phyloP scores from a whole-genome alignment of 306 rosid species.

The Senna tora region DNA sequence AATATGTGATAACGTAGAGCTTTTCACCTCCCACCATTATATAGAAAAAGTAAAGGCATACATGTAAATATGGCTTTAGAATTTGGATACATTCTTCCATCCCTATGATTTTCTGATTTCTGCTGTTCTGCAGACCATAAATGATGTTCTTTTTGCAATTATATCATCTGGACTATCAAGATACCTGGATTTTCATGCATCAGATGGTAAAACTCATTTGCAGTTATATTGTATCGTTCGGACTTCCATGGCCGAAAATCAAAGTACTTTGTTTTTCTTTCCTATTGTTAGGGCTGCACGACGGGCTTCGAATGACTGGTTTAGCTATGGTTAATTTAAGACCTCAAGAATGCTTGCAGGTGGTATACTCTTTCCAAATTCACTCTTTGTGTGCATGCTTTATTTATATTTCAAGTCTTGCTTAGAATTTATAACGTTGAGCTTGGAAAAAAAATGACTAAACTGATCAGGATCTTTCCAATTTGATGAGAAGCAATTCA shows the following conservation, averaged over 20 bases:
- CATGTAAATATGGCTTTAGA: conserved; percentile 6
- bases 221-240: too few relatives aligned
- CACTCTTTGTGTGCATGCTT: not conserved
- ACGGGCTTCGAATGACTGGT: conserved; percentile 85
- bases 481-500: conserved; percentile 65
- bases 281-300: conserved; percentile 54
- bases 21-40: not conserved
- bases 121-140: conserved; percentile 71
- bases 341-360: conserved; percentile 76
- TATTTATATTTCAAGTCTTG: conserved; percentile 3
- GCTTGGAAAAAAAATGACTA: too few relatives aligned
- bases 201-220: conserved; percentile 58
- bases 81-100: not conserved
- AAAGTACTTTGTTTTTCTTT: not conserved
- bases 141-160: conserved; percentile 81
- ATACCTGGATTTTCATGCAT: conserved; percentile 64
- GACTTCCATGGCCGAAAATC: too few relatives aligned
- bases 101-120: conserved; percentile 4
- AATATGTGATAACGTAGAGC: conserved; percentile 8
- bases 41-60: conserved; percentile 1
- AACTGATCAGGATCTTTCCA: conserved; percentile 59
- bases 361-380: conserved; percentile 46
- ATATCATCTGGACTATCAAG: conserved; percentile 80
- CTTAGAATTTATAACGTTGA: not conserved
- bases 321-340: conserved; percentile 81